Conservation (phyloP, 2,329 filamentous ascomycete genomes). For the Diaporthe sp. region DNA sequence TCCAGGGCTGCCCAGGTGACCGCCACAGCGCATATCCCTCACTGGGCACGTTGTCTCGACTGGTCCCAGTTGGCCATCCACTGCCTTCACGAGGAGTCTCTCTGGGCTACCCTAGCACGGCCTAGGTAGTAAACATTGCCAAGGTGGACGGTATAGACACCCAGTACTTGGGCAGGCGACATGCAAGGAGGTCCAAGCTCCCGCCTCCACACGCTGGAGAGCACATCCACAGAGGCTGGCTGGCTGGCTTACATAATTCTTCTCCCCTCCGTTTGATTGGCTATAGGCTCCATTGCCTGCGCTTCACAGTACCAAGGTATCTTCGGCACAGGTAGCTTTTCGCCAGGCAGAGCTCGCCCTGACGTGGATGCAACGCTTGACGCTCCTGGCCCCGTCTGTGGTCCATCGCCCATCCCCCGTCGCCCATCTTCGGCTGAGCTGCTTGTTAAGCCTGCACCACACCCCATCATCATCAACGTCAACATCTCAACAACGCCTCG, state of each 20-base stretch:
- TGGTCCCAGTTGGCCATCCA: too few species aligned
- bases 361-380: conserved; percentile 57
- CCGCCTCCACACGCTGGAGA: neutral
- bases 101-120: too few species aligned
- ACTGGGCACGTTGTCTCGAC: too few species aligned
- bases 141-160: too few species aligned
- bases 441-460: neutral
- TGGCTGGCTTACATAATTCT: neutral
- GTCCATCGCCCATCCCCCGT: neutral
- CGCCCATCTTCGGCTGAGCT: neutral
- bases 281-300: neutral
- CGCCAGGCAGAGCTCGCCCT: conserved; percentile 58
- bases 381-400: conserved; percentile 12
- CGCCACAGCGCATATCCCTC: too few species aligned
- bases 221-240: neutral
- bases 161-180: neutral
- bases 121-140: too few species aligned
- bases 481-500: conserved; percentile 17
- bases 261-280: neutral
- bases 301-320: neutral
- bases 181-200: conserved; percentile 19
- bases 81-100: too few species aligned
- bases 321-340: neutral
- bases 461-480: conserved; percentile 3
- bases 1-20: too few species aligned